Evolutionary conservation across 2,329 filamentous ascomycete genomes (phyloP).

Genomic region (Fusarium beomiforme): DNA sequence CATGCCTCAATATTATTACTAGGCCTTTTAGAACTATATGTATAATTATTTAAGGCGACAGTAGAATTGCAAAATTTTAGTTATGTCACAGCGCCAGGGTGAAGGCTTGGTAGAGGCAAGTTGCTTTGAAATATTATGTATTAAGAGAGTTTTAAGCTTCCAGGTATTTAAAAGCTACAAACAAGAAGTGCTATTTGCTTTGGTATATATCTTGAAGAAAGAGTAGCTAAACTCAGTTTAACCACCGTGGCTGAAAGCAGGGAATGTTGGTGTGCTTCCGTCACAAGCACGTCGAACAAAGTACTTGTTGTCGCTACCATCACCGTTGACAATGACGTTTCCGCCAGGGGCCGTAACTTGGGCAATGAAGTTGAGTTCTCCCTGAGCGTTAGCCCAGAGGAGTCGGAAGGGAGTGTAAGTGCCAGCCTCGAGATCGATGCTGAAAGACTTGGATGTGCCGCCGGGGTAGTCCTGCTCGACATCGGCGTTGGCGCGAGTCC

Average conservation of each 20-base stretch:
- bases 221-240: not conserved
- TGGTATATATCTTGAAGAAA: not conserved
- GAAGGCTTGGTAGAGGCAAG: rapidly evolving
- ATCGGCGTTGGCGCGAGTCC: not conserved
- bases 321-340: not conserved
- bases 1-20: rapidly evolving
- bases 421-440: not conserved
- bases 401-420: conserved; percentile 17
- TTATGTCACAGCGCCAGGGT: not conserved
- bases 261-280: not conserved
- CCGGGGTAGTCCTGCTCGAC: conserved; percentile 13
- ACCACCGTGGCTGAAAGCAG: not conserved
- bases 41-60: no score
- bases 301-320: conserved; percentile 1
- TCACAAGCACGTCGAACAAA: conserved; percentile 4
- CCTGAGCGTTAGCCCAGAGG: conserved; percentile 14
- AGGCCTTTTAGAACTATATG: rapidly evolving
- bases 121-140: not conserved
- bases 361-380: conserved; percentile 8
- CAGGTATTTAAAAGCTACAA: not conserved
- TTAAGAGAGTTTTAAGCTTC: not conserved
- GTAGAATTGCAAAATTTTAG: not conserved
- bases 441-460: not conserved
- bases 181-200: not conserved
- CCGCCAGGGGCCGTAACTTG: conserved; percentile 5